Evolutionary conservation across 108 stramenopile species (phyloP).

Genomic region (Fragilariopsis cylindrus): DNA sequence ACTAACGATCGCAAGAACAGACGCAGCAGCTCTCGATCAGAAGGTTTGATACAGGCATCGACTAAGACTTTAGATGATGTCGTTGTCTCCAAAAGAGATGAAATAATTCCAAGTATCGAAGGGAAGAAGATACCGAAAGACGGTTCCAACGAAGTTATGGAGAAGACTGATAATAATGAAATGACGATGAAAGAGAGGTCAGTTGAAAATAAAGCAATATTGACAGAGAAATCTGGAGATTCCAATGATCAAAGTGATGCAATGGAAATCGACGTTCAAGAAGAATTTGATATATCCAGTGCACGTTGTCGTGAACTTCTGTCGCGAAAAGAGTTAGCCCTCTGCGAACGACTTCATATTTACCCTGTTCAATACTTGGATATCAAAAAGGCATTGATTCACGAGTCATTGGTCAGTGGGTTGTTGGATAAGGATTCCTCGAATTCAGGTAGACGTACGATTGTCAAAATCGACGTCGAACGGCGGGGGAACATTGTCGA

Average conservation of each 20-base stretch:
- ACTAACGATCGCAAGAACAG: slow-evolving; percentile 37
- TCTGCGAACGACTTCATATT: slow-evolving; percentile 62
- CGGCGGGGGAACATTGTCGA: slow-evolving; percentile 73
- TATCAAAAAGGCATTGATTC: slow-evolving; percentile 79
- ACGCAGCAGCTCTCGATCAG: slow-evolving; percentile 34
- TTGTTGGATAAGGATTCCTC: slow-evolving; percentile 54
- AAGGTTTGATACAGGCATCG: not conserved
- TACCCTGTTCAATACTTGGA: slow-evolving; percentile 72
- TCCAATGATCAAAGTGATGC: not conserved
- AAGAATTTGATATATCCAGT: slow-evolving; percentile 32
- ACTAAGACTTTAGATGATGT: not conserved
- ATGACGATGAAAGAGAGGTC: slow-evolving; percentile 10
- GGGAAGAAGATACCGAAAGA: slow-evolving; percentile 8
- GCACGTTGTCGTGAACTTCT: slow-evolving; percentile 62
- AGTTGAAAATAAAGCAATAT: slow-evolving; percentile 15
- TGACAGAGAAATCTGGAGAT: slow-evolving; percentile 10
- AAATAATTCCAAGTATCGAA: not conserved
- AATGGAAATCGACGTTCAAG: slow-evolving; percentile 2
- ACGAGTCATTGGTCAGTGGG: slow-evolving; percentile 64
- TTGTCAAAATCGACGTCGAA: slow-evolving; percentile 76
- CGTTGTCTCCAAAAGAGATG: not conserved
- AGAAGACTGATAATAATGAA: not conserved
- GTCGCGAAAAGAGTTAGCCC: slow-evolving; percentile 60
- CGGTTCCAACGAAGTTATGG: not conserved
- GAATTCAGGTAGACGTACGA: slow-evolving; percentile 30